phyloP scores from a whole-genome alignment of 2,329 filamentous ascomycete species.

The Botryosphaeria dothidea region DNA sequence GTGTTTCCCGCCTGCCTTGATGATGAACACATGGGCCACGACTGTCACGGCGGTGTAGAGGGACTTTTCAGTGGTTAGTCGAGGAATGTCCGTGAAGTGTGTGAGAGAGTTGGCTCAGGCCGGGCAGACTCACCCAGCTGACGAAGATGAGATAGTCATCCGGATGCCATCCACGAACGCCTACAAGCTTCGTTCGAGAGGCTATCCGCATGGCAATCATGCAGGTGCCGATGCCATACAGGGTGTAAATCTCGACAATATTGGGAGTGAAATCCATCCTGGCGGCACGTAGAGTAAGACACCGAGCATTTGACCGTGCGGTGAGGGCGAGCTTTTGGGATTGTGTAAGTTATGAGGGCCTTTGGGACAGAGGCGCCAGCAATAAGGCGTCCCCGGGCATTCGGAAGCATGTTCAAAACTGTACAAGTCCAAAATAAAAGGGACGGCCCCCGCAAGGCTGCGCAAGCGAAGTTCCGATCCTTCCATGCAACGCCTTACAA shows the following conservation, averaged over 20 bases:
- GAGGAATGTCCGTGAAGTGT: neutral
- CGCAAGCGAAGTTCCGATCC: neutral
- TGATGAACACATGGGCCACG: constrained; percentile 23
- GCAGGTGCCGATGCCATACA: constrained; percentile 35
- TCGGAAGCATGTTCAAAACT: neutral
- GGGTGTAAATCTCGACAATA: constrained; percentile 38
- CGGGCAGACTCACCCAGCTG: constrained; percentile 30
- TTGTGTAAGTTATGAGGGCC: neutral
- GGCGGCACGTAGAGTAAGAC: neutral
- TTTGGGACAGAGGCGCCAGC: neutral
- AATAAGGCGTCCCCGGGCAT: neutral
- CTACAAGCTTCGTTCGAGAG: constrained; percentile 37
- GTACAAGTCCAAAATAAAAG: neutral
- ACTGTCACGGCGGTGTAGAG: constrained; percentile 26
- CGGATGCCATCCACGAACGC: constrained; percentile 32
- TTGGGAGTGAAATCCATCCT: neutral
- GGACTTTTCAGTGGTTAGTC: neutral
- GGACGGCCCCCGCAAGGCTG: neutral
- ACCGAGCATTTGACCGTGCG: neutral
- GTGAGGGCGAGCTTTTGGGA: neutral
- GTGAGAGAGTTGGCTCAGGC: neutral
- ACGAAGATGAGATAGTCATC: constrained; percentile 39
- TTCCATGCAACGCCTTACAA: neutral
- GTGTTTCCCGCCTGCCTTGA: constrained; percentile 30
- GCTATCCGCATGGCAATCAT: constrained; percentile 36